These are phyloP conservation scores for Pharus latifolius DNA, from an alignment of 176 grass and related monocot genomes.

Conservation along the genomic window DNA sequence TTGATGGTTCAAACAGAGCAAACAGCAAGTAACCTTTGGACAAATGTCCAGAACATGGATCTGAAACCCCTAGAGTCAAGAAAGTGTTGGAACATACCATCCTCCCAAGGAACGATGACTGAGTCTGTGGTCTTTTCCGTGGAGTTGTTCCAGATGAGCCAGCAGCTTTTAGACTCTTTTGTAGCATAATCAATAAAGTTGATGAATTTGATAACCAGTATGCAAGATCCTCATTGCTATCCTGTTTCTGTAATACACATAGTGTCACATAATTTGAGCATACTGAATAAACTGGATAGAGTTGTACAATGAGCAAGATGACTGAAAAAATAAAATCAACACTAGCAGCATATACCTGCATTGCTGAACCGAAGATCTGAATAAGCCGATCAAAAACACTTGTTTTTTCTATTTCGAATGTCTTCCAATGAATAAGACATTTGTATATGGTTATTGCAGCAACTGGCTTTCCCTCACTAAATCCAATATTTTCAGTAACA, in stretches of 20 bases:
- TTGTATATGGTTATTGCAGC: conserved; percentile 91
- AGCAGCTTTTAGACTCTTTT: conserved; percentile 77
- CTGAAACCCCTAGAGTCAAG: background rate
- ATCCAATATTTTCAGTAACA: conserved; percentile 66
- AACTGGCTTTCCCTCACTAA: conserved; percentile 71
- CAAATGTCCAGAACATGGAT: background rate
- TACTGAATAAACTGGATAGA: background rate
- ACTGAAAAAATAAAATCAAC: background rate
- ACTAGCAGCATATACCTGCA: conserved; percentile 55
- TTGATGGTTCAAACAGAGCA: background rate
- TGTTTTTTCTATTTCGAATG: conserved; percentile 82
- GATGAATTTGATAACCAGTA: conserved; percentile 89
- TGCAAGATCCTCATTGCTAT: conserved; percentile 62
- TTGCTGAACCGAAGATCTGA: conserved; percentile 73
- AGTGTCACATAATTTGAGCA: background rate
- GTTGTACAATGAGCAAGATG: background rate
- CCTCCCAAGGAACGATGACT: conserved; percentile 83
- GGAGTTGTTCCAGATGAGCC: conserved; percentile 48
- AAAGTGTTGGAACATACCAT: conserved; percentile 58
- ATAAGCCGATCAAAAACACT: conserved; percentile 85
- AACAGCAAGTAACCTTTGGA: background rate
- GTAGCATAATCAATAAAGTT: conserved; percentile 67
- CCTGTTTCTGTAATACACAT: conserved; percentile 59
- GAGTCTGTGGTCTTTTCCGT: conserved; percentile 53
- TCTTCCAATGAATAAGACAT: conserved; percentile 93